phyloP scores from a whole-genome alignment of 768 basidiomycete genomes.

The Tricholoma terreum region DNA sequence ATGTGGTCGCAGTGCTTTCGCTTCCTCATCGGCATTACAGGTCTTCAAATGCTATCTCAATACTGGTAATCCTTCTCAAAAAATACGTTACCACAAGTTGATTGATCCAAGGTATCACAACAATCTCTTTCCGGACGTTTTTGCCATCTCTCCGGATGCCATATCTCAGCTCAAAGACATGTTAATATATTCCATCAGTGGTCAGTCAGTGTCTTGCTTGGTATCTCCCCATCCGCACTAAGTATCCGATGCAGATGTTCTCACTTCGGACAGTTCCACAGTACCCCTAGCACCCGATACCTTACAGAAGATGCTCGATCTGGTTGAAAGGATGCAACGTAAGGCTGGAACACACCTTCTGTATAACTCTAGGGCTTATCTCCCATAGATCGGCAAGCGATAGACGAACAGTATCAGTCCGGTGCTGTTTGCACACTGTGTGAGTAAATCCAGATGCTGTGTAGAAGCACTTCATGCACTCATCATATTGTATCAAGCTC shows the following conservation, averaged over 20 bases:
- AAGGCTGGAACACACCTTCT: not conserved
- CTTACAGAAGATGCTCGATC: not conserved
- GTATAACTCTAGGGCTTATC: not conserved
- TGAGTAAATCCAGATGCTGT: not conserved
- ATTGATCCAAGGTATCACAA: constrained; percentile 1
- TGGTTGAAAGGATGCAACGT: not conserved
- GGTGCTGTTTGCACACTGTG: constrained; percentile 1
- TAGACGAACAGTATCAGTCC: not conserved
- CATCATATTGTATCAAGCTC: not conserved
- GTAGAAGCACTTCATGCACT: not conserved
- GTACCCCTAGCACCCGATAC: not conserved
- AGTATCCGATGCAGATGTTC: not conserved
- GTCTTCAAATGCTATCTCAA: not conserved
- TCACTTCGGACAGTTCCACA: not conserved
- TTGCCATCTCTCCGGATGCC: not conserved
- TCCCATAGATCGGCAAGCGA: not conserved
- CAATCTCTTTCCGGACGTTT: constrained; percentile 3
- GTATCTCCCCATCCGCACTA: too few species aligned
- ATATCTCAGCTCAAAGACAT: not conserved
- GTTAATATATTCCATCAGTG: constrained; percentile 2
- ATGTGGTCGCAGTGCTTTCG: not conserved
- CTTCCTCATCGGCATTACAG: not conserved
- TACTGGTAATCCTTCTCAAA: constrained; percentile 2
- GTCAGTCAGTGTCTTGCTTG: not conserved
- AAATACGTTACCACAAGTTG: not conserved